Base-by-base conservation (phyloP, 139 green algal species). In the Micractinium conductrix region DNA sequence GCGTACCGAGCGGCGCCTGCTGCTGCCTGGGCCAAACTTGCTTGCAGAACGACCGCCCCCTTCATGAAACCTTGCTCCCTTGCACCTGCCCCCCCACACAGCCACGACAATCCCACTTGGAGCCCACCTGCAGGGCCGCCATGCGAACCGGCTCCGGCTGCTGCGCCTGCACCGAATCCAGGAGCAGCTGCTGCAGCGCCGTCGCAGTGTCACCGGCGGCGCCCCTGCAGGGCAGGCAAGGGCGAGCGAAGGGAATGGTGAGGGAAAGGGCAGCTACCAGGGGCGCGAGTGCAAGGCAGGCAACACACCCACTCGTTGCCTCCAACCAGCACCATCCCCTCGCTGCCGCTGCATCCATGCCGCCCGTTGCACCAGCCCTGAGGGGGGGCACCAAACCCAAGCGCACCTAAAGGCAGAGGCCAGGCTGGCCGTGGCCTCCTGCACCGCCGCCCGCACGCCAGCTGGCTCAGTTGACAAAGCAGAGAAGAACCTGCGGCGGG, bases 381-480 rank as follows among this genome's bases (percentile, higher is more conserved):
- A n/a, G n/a, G n/a, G n/a, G n/a, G n/a, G n/a, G n/a, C n/a, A n/a
- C n/a, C n/a, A n/a, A n/a, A 1, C 6, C 8, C 22, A 33, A 6
- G 21, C 45, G 0, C 84, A 87, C 83, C 85, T 70, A 81, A 94
- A 96, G 2, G 95, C 94, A 0, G 65, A 53, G 2, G 91, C 84
- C 65, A 98, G 89, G 19, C 84, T 72, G 53, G 72, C 71, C 9
- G 92, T 79, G 4, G 92, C 91, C 87, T 97, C 95, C 69, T 94
- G 91, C 79, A 98, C 85, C 2, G 89, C 84, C 9, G 95, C 86
- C 14, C 93, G 87, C 58, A 94, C 90, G 2, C 93, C 93, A 4
- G 92, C 75, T 0, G 92, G 90, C 89, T 96, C 93, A 2, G 38
- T 83, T 14, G 87, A 53, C 44, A 98, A 90, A 6, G 92, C 93